Conservation (phyloP, 495 filamentous ascomycete species). For the Cairneyella variabilis region DNA sequence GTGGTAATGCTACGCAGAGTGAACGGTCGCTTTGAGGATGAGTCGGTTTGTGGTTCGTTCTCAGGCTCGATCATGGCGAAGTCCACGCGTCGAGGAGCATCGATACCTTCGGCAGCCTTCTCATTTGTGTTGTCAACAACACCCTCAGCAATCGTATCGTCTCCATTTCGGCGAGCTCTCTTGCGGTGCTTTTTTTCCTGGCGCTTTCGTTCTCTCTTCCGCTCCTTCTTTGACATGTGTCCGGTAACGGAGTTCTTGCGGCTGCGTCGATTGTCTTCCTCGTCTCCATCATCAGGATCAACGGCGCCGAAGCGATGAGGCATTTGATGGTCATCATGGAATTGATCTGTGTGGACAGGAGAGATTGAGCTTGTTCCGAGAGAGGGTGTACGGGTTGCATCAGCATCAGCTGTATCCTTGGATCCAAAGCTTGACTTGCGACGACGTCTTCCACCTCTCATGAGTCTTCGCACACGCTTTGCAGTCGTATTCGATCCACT, state of each 20-base stretch:
- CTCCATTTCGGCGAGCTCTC: conserved; percentile 28
- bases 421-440: conserved; percentile 67
- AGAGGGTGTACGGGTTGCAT: conserved; percentile 13
- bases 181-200: conserved; percentile 37
- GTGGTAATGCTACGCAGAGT: conserved; percentile 33
- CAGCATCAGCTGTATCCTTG: conserved; percentile 43
- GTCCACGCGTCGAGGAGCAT: conserved; percentile 29
- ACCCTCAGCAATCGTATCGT: conserved; percentile 13
- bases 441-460: conserved; percentile 53
- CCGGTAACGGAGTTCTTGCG: conserved; percentile 17
- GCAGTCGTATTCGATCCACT: conserved; percentile 62
- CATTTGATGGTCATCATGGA: conserved; percentile 5
- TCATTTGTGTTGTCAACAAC: conserved; percentile 11
- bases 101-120: conserved; percentile 18
- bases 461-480: conserved; percentile 59
- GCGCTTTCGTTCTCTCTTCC: conserved; percentile 28
- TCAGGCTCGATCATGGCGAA: conserved; percentile 30
- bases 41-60: conserved; percentile 20
- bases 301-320: conserved; percentile 19
- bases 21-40: conserved; percentile 37
- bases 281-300: conserved; percentile 24
- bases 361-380: conserved; percentile 13
- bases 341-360: conserved; percentile 9
- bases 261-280: conserved; percentile 17
- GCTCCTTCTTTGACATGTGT: conserved; percentile 24